Percentiles rank a stretch among this genome's conserved stretches.
These are phyloP conservation scores for Dittrichia graveolens DNA, from an alignment of 129 eudicot genomes.

Conservation along the genomic window DNA sequence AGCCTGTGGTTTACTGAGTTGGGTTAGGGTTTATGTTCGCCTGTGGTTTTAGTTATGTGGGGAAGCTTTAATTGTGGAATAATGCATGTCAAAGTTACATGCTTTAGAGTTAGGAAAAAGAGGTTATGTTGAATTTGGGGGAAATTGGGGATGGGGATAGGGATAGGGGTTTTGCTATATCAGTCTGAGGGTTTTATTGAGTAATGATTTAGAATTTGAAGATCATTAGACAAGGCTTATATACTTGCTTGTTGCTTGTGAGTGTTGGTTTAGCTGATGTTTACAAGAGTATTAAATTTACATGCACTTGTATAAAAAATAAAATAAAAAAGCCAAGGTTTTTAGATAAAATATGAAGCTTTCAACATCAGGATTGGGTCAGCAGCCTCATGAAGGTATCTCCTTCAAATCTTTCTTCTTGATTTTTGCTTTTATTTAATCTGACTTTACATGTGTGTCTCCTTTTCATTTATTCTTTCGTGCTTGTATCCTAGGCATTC, in stretches of 20 bases:
- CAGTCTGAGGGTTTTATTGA: background rate
- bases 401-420: constrained; percentile 37
- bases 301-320: constrained; percentile 1
- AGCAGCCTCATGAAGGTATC: constrained; percentile 92
- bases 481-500: constrained; percentile 31
- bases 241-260: background rate
- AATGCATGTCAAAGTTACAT: constrained; percentile 32
- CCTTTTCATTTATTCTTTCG: constrained; percentile 31
- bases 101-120: constrained; percentile 25
- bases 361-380: constrained; percentile 99
- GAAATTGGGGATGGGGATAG: constrained; percentile 26
- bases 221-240: constrained; percentile 9
- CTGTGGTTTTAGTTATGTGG: constrained; percentile 8
- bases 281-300: constrained; percentile 11
- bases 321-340: constrained; percentile 30
- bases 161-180: background rate
- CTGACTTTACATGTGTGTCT: constrained; percentile 35
- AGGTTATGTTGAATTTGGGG: constrained; percentile 21
- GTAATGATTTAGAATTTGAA: constrained; percentile 20
- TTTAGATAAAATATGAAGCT: constrained; percentile 74
- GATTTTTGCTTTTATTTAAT: constrained; percentile 21
- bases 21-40: constrained; percentile 33
- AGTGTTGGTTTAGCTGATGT: constrained; percentile 22
- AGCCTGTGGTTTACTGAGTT: constrained; percentile 40
- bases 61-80: constrained; percentile 18